These are phyloP conservation scores for Zasmidium citrigriseum DNA, from an alignment of 2,329 filamentous ascomycete species.

Conservation along the genomic window DNA sequence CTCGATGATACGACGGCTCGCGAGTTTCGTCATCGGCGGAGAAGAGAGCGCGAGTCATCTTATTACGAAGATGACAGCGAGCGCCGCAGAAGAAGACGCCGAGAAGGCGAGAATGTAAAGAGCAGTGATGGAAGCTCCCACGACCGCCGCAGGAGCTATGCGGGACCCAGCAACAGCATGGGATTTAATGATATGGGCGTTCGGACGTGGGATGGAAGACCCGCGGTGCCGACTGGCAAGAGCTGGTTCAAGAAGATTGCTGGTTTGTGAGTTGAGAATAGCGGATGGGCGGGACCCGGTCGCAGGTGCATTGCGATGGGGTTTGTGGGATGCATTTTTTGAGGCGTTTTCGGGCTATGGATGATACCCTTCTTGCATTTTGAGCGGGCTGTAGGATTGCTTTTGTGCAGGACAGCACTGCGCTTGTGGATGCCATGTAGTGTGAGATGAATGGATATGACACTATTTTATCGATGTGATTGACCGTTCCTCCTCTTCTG, in stretches of 20 bases:
- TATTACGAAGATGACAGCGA: conserved; percentile 23
- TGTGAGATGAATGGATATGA: neutral
- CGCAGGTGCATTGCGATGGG: neutral
- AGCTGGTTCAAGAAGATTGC: conserved; percentile 53
- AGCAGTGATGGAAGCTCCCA: conserved; percentile 38
- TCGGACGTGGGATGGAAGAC: conserved; percentile 45
- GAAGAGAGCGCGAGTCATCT: conserved; percentile 23
- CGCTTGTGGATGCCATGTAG: neutral
- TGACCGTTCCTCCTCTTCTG: too few species aligned
- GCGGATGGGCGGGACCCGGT: neutral
- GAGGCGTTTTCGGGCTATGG: neutral
- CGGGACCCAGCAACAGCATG: conserved; percentile 31
- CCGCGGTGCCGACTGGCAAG: conserved; percentile 35
- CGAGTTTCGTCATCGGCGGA: conserved; percentile 30
- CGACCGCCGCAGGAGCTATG: conserved; percentile 30
- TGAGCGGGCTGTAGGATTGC: neutral
- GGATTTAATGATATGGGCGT: conserved; percentile 37
- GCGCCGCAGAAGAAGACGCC: conserved; percentile 22
- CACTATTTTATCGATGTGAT: neutral
- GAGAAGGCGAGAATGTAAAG: conserved; percentile 26
- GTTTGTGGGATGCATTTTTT: neutral
- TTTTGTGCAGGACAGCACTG: neutral
- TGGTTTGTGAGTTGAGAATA: conserved; percentile 15
- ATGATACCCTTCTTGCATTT: neutral
- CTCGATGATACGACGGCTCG: conserved; percentile 34